Evolutionary conservation across 2,329 filamentous ascomycete species (phyloP), one percentile per base, ranked within the genome.

Genomic region (Fusarium sp.): DNA sequence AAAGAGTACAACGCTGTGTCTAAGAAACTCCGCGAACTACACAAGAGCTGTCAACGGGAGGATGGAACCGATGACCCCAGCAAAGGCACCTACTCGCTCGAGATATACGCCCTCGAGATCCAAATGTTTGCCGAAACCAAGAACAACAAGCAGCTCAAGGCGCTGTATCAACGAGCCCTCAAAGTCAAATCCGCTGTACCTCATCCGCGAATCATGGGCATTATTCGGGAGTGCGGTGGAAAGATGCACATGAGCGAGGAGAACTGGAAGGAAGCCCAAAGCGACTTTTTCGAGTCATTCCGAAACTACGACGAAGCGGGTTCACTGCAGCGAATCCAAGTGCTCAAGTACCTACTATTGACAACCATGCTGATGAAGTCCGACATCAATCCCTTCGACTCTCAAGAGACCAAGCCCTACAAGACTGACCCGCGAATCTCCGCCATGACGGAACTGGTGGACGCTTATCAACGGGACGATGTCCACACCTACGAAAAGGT

Each of bases 171-270:
- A 75, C 90, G 91, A 60, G 95, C 95, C 6, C 85, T 99, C 45
- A 91, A 91, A 65, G 94, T 99, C 51, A 90, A 92, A 61, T 98
- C 95, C n/a, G 95, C 95, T 0, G 95, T 99, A 11, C 94, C 95
- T 35, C 95, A 99, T 78, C 95, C 95, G 57, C 96, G 97, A 79
- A 97, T 99, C 75, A 97, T 98, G 92, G 95, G 95, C 47, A 94
- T 99, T 75, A 99, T 99, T 74, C 90, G 94, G 51, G 95, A 99
- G 80, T 99, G 95, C 75, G 95, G 95, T 72, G 95, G 95, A 70
- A 99, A 99, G 83, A 99, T 99, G 95, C 93, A 98, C 80, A 98
- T 99, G 95, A 95, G 91, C 76, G 95, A 99, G 82, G 95, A 98
- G 80, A 98, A 98, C 76, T 99, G 95, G 95, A 92, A 95, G 75